phyloP scores from a whole-genome alignment of 1,284 basidiomycete species.

The Hypsizygus ulmarius region DNA sequence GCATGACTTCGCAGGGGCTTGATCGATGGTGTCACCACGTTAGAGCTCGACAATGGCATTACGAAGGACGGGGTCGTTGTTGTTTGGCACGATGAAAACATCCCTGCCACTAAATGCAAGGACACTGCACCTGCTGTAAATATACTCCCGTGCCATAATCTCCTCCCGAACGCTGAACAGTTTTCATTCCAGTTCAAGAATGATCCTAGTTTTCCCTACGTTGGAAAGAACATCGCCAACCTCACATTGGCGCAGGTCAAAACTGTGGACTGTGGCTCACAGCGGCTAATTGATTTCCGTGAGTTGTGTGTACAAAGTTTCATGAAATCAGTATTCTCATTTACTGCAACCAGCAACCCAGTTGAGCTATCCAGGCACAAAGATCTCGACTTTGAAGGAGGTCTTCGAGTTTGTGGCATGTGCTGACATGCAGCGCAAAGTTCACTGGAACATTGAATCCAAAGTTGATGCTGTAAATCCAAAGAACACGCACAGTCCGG shows the following conservation, averaged over 20 bases:
- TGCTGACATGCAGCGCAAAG: slow-evolving; percentile 55
- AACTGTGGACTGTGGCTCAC: slow-evolving; percentile 77
- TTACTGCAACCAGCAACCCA: slow-evolving; percentile 47
- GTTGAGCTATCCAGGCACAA: slow-evolving; percentile 61
- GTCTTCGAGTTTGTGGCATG: slow-evolving; percentile 75
- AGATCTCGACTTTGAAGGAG: slow-evolving; percentile 70
- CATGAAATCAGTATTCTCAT: neutral
- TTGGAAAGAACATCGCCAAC: slow-evolving; percentile 73
- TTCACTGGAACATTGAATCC: slow-evolving; percentile 78
- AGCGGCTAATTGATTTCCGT: slow-evolving; percentile 61
- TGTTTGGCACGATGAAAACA: slow-evolving; percentile 78
- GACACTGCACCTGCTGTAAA: slow-evolving; percentile 65
- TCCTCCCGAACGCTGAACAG: neutral
- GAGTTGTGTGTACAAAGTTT: slow-evolving; percentile 25
- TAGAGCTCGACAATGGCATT: slow-evolving; percentile 77
- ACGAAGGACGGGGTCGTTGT: slow-evolving; percentile 75
- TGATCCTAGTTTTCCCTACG: slow-evolving; percentile 67
- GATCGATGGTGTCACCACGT: slow-evolving; percentile 69
- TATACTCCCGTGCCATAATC: neutral
- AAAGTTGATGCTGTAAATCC: slow-evolving; percentile 64
- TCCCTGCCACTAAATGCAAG: slow-evolving; percentile 58
- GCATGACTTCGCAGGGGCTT: slow-evolving; percentile 48
- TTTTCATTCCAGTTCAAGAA: slow-evolving; percentile 37
- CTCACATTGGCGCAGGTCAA: slow-evolving; percentile 75
- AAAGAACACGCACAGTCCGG: slow-evolving; percentile 56